These are phyloP conservation scores for Perkinsus chesapeaki DNA, from an alignment of 169 alveolate species.

Conservation along the genomic window DNA sequence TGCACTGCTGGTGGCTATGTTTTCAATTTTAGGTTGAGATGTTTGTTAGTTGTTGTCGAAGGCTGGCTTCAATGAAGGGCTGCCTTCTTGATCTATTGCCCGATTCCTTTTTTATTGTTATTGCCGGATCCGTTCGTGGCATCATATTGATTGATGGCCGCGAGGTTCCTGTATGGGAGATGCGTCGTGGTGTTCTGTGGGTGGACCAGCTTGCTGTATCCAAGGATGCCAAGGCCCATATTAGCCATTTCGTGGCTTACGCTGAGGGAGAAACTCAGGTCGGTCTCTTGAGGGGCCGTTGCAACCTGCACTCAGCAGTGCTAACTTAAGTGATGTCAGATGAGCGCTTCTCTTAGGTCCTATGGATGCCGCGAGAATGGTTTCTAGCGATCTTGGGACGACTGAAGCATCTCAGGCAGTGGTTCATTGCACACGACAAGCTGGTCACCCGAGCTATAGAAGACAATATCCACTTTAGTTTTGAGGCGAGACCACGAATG, in stretches of 20 bases:
- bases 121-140: background rate
- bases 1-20: too few relatives aligned
- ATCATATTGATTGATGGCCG: background rate
- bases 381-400: too few relatives aligned
- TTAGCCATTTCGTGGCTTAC: background rate
- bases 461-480: background rate
- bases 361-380: background rate
- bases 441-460: background rate
- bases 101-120: background rate
- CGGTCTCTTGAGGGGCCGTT: too few relatives aligned
- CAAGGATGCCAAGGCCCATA: background rate
- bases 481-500: background rate
- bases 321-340: too few relatives aligned
- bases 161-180: background rate
- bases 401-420: background rate
- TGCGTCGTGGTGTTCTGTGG: background rate
- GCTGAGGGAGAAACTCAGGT: background rate
- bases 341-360: too few relatives aligned
- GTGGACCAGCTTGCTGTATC: background rate
- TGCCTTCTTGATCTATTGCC: background rate
- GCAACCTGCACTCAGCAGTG: too few relatives aligned
- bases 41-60: background rate
- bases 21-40: background rate
- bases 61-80: background rate
- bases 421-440: background rate